These are phyloP conservation scores for Lachancea waltii DNA, from an alignment of 805 yeast genomes.

Conservation along the genomic window DNA sequence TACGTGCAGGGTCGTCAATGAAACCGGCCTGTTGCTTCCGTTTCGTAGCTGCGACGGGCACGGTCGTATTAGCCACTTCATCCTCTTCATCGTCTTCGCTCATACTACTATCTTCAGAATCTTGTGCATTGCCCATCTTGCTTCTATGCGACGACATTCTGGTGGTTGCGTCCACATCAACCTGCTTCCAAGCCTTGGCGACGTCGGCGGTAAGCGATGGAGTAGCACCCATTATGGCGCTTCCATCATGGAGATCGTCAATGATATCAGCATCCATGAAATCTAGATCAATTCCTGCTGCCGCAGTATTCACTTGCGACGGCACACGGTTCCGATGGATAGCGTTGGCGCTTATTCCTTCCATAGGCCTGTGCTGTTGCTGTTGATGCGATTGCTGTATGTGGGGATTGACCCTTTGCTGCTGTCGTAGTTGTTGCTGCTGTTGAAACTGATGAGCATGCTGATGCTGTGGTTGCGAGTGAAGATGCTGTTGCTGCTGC, in stretches of 20 bases:
- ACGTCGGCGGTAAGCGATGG: constrained; percentile 3
- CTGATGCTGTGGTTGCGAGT: constrained; percentile 17
- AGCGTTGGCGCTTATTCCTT: neutral
- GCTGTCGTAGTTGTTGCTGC: constrained; percentile 18
- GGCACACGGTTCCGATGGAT: constrained; percentile 2
- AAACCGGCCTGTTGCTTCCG: constrained; percentile 47
- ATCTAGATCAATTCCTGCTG: constrained; percentile 18
- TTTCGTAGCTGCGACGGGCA: constrained; percentile 6
- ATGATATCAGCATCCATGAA: constrained; percentile 22
- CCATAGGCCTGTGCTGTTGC: constrained; percentile 6
- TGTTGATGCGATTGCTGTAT: constrained; percentile 9
- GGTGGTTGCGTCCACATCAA: constrained; percentile 2
- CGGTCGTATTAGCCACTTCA: constrained; percentile 9
- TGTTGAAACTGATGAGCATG: constrained; percentile 11
- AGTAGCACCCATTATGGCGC: constrained; percentile 8
- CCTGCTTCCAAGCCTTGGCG: constrained; percentile 8
- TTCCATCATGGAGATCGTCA: constrained; percentile 11
- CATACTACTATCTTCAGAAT: constrained; percentile 11
- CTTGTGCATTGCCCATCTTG: constrained; percentile 3
- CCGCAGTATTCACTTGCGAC: constrained; percentile 8
- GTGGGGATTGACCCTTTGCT: constrained; percentile 10
- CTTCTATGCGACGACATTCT: constrained; percentile 5
- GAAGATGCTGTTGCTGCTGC: constrained; percentile 10
- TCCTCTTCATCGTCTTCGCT: constrained; percentile 24
- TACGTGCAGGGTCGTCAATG: constrained; percentile 95